A percentile compares a stretch with the other conserved stretches of the same genome.
Conservation (phyloP, 2,329 filamentous ascomycete genomes). For the Hymenoscyphus linearis region DNA sequence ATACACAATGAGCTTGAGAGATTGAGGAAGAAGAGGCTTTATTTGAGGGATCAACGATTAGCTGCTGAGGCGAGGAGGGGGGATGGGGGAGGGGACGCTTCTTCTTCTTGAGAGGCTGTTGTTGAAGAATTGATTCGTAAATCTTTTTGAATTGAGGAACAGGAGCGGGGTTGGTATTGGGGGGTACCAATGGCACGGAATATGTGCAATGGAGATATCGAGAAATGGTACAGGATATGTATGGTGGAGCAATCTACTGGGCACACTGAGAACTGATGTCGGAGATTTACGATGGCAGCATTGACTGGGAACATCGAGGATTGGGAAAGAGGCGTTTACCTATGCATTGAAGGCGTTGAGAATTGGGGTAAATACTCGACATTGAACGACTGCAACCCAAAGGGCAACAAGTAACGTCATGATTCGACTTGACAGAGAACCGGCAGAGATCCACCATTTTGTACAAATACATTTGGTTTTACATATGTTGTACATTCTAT, state of each 20-base stretch:
- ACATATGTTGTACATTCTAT: constrained; percentile 21
- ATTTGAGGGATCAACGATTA: constrained; percentile 33
- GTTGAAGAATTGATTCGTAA: neutral
- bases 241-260: neutral
- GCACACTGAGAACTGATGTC: too few species aligned
- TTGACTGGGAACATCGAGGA: neutral
- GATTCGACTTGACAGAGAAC: neutral
- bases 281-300: neutral
- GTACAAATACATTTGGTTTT: constrained; percentile 17
- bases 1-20: constrained; percentile 63
- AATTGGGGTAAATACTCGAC: neutral
- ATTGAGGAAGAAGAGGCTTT: constrained; percentile 27
- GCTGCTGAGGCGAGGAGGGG: constrained; percentile 20
- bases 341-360: constrained; percentile 21
- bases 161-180: neutral
- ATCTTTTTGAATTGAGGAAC: too few species aligned
- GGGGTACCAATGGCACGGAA: neutral
- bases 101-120: constrained; percentile 2
- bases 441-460: constrained; percentile 8
- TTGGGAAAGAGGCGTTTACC: constrained; percentile 5
- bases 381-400: neutral
- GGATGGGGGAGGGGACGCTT: neutral
- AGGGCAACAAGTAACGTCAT: neutral
- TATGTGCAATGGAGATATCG: neutral
- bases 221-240: neutral